phyloP scores from a whole-genome alignment of 768 basidiomycete species.

The Flagelloscypha sp. region DNA sequence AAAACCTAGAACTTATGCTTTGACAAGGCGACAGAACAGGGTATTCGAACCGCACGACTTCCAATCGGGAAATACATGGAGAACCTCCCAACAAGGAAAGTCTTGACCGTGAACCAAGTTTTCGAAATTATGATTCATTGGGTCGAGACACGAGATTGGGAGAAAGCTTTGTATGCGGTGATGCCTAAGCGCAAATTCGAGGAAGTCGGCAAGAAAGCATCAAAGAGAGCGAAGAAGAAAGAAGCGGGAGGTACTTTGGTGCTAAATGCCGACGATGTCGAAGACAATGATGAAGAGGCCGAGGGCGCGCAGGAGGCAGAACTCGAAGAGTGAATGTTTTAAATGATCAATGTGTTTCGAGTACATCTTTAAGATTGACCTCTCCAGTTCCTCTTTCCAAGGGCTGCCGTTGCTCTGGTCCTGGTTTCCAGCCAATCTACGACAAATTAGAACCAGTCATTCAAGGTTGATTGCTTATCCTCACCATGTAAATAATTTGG shows the following conservation, averaged over 20 bases:
- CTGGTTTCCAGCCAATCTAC: conserved; percentile 82
- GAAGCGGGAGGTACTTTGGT: conserved; percentile 4
- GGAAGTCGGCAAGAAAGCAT: conserved; percentile 25
- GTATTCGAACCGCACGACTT: conserved; percentile 78
- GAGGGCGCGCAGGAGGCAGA: conserved; percentile 13
- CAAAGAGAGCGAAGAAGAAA: conserved; percentile 13
- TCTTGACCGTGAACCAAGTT: conserved; percentile 95
- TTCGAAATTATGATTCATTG: conserved; percentile 89
- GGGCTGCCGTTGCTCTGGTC: conserved; percentile 56
- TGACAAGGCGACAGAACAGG: conserved; percentile 69
- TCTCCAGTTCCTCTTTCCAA: conserved; percentile 55
- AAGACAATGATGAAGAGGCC: conserved; percentile 12
- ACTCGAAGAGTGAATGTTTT: conserved; percentile 8
- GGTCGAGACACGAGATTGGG: conserved; percentile 83
- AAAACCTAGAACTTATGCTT: conserved; percentile 71
- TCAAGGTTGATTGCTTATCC: conserved; percentile 10
- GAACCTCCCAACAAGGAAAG: conserved; percentile 82
- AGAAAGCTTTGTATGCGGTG: conserved; percentile 75
- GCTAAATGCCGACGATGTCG: conserved; percentile 6
- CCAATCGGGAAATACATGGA: conserved; percentile 91
- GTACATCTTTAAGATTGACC: conserved; percentile 53
- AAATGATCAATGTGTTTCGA: conserved; percentile 21
- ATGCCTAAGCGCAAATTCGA: conserved; percentile 90
- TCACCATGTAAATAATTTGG: conserved; percentile 89
- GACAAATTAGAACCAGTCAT: background rate